Base-by-base conservation (phyloP, 345 rosid species). In the Brassica cretica region DNA sequence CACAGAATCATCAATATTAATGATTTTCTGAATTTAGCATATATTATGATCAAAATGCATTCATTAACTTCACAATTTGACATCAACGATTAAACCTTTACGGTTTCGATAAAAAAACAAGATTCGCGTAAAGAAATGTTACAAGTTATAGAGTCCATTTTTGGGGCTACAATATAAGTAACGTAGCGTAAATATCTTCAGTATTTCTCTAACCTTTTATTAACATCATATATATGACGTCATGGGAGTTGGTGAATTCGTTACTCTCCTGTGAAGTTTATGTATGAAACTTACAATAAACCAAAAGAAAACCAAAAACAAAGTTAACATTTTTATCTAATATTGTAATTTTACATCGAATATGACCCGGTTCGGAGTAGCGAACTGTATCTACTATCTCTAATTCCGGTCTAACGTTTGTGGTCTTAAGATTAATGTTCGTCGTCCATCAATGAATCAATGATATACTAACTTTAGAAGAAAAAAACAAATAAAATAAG, bases 171-270 rank as follows among this genome's bases (percentile, higher is more conserved):
- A 39, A 39, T 39, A 68, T 27, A 46, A 64, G 66, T 64, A 73
- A 79, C 82, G 82, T 79, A 79, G 73, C 78, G 82, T 73, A 73
- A 61, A 30, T 73, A 74, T 62, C 64, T 56, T 51, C 66, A 39
- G 6, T 27, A 39, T 71, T 16, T 72, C 41, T 56, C 24, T 53
- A 63, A 76, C 35, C 24, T 66, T 41, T 73, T 46, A 5, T 30
- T 25, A 33, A 51, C 46, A 53, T 73, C 65, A 68, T 53, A 60
- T 73, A 68, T 49, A 60, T 73, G 82, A 79, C 78, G 78, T 78
- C 78, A 79, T 61, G 70, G 49, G 70, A 68, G 78, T 73, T 62
- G 78, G 82, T 79, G 71, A 68, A 59, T 59, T 72, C 24, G 8
- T 66, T 65, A 5, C 16, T 55, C 46, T 12, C 58, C 46, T 46